A percentile compares a stretch with the other conserved stretches of the same genome.
Conservation (phyloP, 352 stramenopile genomes). For the Phytophthora quininea region DNA sequence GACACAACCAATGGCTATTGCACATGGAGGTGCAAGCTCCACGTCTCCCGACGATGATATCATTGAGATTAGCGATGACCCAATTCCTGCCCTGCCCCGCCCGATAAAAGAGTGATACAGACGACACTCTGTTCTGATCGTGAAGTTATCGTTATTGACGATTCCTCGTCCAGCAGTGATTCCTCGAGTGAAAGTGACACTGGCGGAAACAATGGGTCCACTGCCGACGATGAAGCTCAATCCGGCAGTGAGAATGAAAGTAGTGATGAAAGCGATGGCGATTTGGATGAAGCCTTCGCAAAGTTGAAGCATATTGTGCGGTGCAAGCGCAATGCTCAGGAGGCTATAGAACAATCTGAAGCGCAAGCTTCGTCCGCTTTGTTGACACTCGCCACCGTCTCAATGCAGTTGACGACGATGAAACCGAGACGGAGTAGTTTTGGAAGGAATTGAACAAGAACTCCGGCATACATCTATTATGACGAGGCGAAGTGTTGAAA, state of each 20-base stretch:
- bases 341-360: constrained; percentile 6
- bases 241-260: constrained; percentile 18
- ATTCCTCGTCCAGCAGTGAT: constrained; percentile 6
- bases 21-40: neutral
- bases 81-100: no score
- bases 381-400: neutral
- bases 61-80: constrained; percentile 10
- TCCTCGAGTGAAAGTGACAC: constrained; percentile 15
- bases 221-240: constrained; percentile 21
- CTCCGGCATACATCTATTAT: no score
- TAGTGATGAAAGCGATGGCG: constrained; percentile 25
- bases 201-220: constrained; percentile 14
- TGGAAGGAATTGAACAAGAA: neutral
- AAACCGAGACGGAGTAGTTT: constrained; percentile 33
- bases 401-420: constrained; percentile 23
- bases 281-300: constrained; percentile 11
- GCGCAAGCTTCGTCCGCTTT: neutral
- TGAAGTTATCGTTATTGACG: constrained; percentile 18
- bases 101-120: neutral
- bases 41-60: neutral
- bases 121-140: neutral
- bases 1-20: neutral
- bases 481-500: no score
- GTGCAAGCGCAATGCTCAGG: neutral
- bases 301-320: constrained; percentile 13